phyloP scores from a whole-genome alignment of 2,329 filamentous ascomycete species.

The Raffaelea ambrosiae region DNA sequence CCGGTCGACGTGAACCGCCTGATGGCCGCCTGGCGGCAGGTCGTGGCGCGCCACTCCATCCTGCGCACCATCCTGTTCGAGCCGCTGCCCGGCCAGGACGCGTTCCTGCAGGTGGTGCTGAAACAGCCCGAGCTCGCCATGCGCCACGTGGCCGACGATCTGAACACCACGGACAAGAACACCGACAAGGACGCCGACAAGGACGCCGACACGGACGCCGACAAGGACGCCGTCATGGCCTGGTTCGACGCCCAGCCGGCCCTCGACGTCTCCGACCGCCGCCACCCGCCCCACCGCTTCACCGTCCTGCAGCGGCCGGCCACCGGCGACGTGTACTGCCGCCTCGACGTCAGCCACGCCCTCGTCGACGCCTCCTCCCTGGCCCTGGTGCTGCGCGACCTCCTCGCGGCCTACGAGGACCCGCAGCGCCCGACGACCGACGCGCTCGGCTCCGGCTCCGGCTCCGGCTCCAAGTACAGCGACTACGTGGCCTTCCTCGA shows the following conservation, averaged over 20 bases:
- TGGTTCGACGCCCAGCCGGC: neutral
- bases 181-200: too few species aligned
- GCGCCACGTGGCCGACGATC: neutral
- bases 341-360: neutral
- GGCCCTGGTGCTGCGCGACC: neutral
- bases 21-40: conserved; percentile 34
- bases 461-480: neutral
- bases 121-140: conserved; percentile 32
- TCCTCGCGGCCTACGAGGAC: neutral
- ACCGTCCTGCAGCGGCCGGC: neutral
- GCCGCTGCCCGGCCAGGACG: neutral
- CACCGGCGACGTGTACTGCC: neutral
- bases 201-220: too few species aligned
- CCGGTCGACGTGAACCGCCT: neutral
- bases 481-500: neutral
- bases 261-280: neutral
- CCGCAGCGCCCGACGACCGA: too few species aligned
- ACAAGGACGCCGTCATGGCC: too few species aligned
- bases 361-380: neutral
- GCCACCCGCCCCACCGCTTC: neutral
- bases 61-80: conserved; percentile 39
- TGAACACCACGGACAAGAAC: too few species aligned
- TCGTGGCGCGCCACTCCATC: conserved; percentile 34
- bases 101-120: conserved; percentile 11
- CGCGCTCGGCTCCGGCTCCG: too few species aligned